A percentile compares a stretch with the other conserved stretches of the same genome.
These are phyloP conservation scores for Areca catechu DNA, from an alignment of 176 grass and related monocot genomes.

Conservation along the genomic window DNA sequence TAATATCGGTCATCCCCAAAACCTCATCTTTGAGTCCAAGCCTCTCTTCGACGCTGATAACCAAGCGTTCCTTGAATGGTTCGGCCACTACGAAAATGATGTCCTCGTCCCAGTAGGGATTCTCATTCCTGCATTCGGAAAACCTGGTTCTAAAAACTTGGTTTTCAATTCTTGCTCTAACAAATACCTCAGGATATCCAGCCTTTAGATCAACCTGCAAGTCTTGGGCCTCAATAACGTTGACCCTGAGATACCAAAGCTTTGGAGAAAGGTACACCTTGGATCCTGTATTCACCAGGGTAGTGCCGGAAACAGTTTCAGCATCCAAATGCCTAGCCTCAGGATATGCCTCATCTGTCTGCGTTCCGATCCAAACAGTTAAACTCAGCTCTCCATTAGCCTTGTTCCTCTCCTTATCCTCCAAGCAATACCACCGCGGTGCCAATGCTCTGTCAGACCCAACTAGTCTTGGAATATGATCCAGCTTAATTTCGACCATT, in stretches of 20 bases:
- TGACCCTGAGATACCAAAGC: conserved; percentile 89
- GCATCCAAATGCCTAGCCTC: conserved; percentile 95
- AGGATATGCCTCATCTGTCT: conserved; percentile 83
- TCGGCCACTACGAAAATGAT: conserved; percentile 86
- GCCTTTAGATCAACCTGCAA: conserved; percentile 44
- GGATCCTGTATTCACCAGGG: conserved; percentile 50
- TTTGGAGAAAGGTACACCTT: conserved; percentile 87
- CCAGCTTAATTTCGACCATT: conserved; percentile 59
- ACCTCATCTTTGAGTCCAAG: conserved; percentile 62
- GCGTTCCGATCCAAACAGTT: conserved; percentile 83
- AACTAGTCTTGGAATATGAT: conserved; percentile 66
- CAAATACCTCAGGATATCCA: conserved; percentile 46
- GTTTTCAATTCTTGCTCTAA: conserved; percentile 75
- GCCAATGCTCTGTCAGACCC: conserved; percentile 78
- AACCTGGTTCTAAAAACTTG: conserved; percentile 58
- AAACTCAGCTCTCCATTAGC: conserved; percentile 78
- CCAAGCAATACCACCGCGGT: conserved; percentile 78
- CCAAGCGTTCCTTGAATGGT: conserved; percentile 88
- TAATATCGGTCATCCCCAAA: conserved; percentile 52
- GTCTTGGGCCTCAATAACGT: conserved; percentile 88
- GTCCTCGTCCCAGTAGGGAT: conserved; percentile 89
- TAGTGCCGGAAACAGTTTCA: conserved; percentile 48
- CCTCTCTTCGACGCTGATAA: conserved; percentile 58
- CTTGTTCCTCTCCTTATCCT: conserved; percentile 43
- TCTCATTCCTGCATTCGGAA: conserved; percentile 26